These are phyloP conservation scores for Oxyria digyna DNA, from an alignment of 148 eudicot species.

Conservation along the genomic window DNA sequence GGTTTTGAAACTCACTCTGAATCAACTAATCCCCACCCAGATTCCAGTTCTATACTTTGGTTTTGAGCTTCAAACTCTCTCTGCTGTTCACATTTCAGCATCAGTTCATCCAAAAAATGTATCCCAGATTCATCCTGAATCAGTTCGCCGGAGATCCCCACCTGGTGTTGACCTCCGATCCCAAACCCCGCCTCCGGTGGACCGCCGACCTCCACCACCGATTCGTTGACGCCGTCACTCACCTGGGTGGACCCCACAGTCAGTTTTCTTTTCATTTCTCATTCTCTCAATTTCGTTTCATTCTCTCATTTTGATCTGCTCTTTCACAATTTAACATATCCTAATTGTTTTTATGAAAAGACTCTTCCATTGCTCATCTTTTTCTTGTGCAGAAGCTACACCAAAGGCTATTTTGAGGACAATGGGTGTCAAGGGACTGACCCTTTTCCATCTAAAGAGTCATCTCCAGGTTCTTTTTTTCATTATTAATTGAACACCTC, in stretches of 20 bases:
- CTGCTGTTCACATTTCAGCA: too few species aligned
- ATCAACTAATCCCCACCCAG: too few species aligned
- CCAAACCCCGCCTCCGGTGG: slow-evolving; percentile 81
- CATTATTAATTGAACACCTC: neutral
- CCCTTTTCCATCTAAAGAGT: slow-evolving; percentile 76
- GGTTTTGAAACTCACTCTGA: too few species aligned
- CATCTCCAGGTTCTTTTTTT: slow-evolving; percentile 52
- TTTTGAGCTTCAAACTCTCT: too few species aligned
- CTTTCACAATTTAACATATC: too few species aligned
- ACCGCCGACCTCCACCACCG: slow-evolving; percentile 80
- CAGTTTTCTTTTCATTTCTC: neutral
- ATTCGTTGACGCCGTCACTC: slow-evolving; percentile 79
- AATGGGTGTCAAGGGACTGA: slow-evolving; percentile 81
- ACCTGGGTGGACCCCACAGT: slow-evolving; percentile 83
- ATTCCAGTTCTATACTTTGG: too few species aligned
- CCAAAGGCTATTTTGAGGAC: slow-evolving; percentile 77
- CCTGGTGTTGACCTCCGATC: slow-evolving; percentile 65
- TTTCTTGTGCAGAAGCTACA: slow-evolving; percentile 57
- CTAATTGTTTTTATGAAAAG: too few species aligned
- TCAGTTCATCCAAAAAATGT: too few species aligned
- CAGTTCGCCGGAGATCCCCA: slow-evolving; percentile 35
- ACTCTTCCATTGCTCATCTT: too few species aligned
- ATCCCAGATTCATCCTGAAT: slow-evolving; percentile 30
- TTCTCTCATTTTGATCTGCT: too few species aligned
- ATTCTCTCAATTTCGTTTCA: too few species aligned